These are phyloP conservation scores for Myxozyma melibiosi DNA, from an alignment of 805 yeast genomes.

Conservation along the genomic window DNA sequence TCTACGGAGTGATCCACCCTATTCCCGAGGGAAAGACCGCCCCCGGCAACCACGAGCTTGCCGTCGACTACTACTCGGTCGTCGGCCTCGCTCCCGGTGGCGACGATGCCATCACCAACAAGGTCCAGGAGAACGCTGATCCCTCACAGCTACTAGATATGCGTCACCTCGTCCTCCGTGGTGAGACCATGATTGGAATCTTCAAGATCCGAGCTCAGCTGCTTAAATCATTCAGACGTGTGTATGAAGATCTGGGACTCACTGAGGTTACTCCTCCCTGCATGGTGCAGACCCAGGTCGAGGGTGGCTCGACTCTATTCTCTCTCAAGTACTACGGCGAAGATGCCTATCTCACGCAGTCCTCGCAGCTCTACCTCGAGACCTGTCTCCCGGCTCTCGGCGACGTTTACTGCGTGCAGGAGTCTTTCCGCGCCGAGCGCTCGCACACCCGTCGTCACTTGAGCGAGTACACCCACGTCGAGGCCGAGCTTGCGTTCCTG, in stretches of 20 bases:
- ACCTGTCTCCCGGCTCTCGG: conserved; percentile 95
- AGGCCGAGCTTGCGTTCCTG: conserved; percentile 88
- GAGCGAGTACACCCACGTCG: conserved; percentile 95
- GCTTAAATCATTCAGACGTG: conserved; percentile 71
- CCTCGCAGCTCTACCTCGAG: conserved; percentile 95
- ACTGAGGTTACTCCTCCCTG: conserved; percentile 98
- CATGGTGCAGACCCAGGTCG: conserved; percentile 99
- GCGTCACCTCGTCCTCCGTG: conserved; percentile 95
- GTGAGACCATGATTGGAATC: conserved; percentile 88
- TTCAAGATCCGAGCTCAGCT: conserved; percentile 92
- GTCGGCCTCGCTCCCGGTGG: conserved; percentile 96
- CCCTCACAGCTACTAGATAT: conserved; percentile 90
- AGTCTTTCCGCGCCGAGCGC: conserved; percentile 98
- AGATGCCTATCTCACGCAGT: conserved; percentile 94
- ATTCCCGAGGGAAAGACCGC: conserved; percentile 97
- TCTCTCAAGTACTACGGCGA: conserved; percentile 93
- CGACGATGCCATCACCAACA: conserved; percentile 92
- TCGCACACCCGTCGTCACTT: conserved; percentile 98
- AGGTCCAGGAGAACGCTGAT: conserved; percentile 79
- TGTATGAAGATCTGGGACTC: conserved; percentile 70
- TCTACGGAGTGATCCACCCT: conserved; percentile 78
- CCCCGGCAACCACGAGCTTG: conserved; percentile 94
- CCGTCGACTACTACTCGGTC: conserved; percentile 85
- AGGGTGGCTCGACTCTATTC: conserved; percentile 97
- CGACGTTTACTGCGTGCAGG: conserved; percentile 96